Conservation (phyloP, 164 flowering plant genomes). For the Macadamia tetraphylla region DNA sequence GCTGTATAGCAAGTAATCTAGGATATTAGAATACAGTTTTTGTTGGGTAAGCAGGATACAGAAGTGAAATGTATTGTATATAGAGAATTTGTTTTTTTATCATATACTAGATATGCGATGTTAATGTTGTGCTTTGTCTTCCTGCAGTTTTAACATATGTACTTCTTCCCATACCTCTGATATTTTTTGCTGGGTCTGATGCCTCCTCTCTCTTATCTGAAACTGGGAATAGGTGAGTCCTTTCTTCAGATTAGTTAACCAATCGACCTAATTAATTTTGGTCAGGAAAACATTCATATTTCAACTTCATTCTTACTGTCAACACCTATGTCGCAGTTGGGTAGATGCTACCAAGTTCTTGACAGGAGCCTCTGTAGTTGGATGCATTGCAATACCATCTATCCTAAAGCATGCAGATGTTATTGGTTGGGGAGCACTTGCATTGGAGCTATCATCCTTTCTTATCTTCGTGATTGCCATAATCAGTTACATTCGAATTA, state of each 20-base stretch:
- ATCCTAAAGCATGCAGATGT: constrained; percentile 89
- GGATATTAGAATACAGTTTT: not conserved
- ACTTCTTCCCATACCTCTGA: constrained; percentile 86
- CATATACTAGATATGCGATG: too few species aligned
- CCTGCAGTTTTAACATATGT: constrained; percentile 77
- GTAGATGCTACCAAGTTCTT: constrained; percentile 73
- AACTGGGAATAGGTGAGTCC: constrained; percentile 43
- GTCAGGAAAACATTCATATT: not conserved
- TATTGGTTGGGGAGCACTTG: constrained; percentile 89
- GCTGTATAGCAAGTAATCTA: not conserved
- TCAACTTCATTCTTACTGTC: constrained; percentile 5
- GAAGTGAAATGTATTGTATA: not conserved
- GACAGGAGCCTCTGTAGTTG: constrained; percentile 80
- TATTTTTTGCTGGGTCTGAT: constrained; percentile 67
- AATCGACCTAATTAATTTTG: not conserved
- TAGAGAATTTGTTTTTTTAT: too few species aligned
- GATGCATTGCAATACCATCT: constrained; percentile 89
- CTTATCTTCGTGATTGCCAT: constrained; percentile 54
- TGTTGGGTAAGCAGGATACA: too few species aligned
- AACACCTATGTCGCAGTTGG: constrained; percentile 50
- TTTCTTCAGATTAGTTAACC: not conserved
- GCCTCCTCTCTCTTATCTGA: constrained; percentile 42
- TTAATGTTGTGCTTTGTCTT: not conserved
- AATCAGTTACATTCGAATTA: constrained; percentile 43
- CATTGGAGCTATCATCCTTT: constrained; percentile 82